A percentile compares a stretch with the other conserved stretches of the same genome.
phyloP scores from a whole-genome alignment of 257 asterid genomes.

The Solanum tarapatanum region DNA sequence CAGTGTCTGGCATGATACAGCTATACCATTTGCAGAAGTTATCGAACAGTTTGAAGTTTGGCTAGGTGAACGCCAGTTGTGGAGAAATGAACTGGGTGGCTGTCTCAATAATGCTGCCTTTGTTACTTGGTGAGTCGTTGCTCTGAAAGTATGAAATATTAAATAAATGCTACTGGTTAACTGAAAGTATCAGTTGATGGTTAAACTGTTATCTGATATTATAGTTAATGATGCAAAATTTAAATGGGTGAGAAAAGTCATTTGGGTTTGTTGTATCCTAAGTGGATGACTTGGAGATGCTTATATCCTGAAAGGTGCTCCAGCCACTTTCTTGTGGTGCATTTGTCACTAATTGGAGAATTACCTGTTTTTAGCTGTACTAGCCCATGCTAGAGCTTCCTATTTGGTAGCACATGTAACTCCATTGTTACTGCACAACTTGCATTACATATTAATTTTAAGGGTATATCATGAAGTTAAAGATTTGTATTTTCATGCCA shows the following conservation, averaged over 20 bases:
- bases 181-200: neutral
- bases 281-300: neutral
- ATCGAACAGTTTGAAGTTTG: conserved; percentile 75
- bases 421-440: neutral
- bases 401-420: neutral
- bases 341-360: neutral
- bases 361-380: neutral
- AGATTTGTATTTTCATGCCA: neutral
- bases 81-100: conserved; percentile 42
- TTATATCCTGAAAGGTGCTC: neutral
- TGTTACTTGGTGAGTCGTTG: conserved; percentile 67
- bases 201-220: neutral
- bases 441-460: neutral
- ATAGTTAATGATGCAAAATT: neutral
- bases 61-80: conserved; percentile 36
- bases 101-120: conserved; percentile 66
- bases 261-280: neutral
- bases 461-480: neutral
- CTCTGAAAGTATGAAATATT: neutral
- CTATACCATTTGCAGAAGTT: conserved; percentile 62
- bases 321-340: neutral
- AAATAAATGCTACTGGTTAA: neutral
- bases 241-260: neutral
- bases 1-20: conserved; percentile 99
- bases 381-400: neutral